phyloP scores from a whole-genome alignment of 2,329 filamentous ascomycete species.

The Sclerotinia glacialis region DNA sequence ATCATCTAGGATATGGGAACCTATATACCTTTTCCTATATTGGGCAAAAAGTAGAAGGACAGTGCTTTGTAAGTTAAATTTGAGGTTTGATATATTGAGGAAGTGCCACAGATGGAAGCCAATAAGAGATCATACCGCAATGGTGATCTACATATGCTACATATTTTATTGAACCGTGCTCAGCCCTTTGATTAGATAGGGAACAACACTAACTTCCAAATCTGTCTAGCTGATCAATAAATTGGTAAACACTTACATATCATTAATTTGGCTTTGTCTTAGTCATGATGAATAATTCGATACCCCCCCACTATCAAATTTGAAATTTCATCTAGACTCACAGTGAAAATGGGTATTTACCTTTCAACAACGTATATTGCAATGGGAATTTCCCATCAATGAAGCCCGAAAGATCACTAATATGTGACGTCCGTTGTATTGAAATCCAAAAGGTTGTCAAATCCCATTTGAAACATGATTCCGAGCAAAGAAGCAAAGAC shows the following conservation, averaged over 20 bases:
- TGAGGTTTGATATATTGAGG: background rate
- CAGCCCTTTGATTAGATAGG: background rate
- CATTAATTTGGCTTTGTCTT: background rate
- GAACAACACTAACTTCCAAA: background rate
- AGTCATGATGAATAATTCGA: background rate
- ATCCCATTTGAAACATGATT: constrained; percentile 3
- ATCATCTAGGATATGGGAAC: background rate
- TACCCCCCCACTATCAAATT: background rate
- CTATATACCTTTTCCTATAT: constrained; percentile 2
- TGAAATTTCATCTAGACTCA: background rate
- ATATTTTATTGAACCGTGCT: background rate
- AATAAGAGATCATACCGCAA: background rate
- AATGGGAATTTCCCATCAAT: background rate
- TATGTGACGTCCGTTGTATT: background rate
- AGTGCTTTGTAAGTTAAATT: constrained; percentile 5
- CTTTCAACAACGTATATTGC: background rate
- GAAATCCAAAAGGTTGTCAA: background rate
- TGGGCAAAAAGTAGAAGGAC: background rate
- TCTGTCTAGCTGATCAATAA: background rate
- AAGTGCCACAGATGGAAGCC: background rate
- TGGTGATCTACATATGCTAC: background rate
- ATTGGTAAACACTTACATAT: background rate
- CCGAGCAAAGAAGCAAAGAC: background rate
- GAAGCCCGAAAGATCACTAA: too few relatives aligned
- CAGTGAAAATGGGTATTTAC: too few relatives aligned